These are phyloP conservation scores for Linum tenue DNA, from an alignment of 345 rosid genomes.

Conservation along the genomic window DNA sequence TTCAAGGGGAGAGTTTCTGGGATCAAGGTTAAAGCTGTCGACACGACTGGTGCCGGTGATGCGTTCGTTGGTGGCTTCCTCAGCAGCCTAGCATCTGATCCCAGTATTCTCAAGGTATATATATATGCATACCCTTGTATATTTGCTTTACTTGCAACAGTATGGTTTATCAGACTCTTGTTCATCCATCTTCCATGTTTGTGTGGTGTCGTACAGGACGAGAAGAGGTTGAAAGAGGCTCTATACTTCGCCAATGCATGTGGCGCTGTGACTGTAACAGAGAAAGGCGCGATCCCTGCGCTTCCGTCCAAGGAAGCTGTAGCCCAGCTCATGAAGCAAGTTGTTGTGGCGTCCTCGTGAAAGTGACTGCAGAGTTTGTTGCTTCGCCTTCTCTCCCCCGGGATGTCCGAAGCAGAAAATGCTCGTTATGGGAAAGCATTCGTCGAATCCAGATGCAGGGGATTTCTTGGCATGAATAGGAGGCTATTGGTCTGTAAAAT, in stretches of 20 bases:
- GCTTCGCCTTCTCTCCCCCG: too few species aligned
- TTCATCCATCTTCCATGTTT: background rate
- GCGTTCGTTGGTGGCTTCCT: slow-evolving; percentile 53
- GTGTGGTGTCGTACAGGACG: slow-evolving; percentile 24
- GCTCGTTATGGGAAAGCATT: too few species aligned
- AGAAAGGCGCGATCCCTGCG: slow-evolving; percentile 60
- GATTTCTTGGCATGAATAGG: too few species aligned
- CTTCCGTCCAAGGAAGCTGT: slow-evolving; percentile 28
- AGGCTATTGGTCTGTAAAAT: too few species aligned
- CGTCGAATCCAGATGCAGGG: too few species aligned
- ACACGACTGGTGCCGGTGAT: slow-evolving; percentile 70
- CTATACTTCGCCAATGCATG: slow-evolving; percentile 51
- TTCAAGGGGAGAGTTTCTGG: slow-evolving; percentile 44
- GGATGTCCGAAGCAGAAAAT: too few species aligned
- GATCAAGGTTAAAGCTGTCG: slow-evolving; percentile 42
- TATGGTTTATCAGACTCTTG: too few species aligned
- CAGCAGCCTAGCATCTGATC: background rate
- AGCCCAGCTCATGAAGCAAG: too few species aligned
- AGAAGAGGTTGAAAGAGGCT: slow-evolving; percentile 39
- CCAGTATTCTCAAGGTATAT: background rate
- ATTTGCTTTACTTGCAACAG: too few species aligned
- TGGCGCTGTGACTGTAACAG: slow-evolving; percentile 52
- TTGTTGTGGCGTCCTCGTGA: too few species aligned
- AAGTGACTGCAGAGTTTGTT: too few species aligned
- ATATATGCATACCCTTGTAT: too few species aligned